Evolutionary conservation across 495 filamentous ascomycete genomes (phyloP).

Genomic region (Talaromyces stipitatus): DNA sequence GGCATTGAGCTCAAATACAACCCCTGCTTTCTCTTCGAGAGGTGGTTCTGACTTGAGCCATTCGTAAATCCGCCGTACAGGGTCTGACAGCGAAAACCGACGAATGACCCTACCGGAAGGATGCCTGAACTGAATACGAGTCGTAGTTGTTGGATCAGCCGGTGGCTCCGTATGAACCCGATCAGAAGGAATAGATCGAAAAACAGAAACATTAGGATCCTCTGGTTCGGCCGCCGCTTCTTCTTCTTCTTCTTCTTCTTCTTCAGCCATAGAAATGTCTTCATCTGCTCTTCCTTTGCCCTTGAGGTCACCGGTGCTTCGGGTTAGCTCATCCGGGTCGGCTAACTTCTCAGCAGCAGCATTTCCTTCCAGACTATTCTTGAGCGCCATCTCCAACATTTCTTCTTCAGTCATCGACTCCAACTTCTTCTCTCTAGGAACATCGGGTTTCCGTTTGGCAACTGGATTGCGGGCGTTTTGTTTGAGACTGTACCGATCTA

Average conservation of each 20-base stretch:
- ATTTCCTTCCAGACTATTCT: constrained; percentile 61
- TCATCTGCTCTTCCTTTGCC: constrained; percentile 56
- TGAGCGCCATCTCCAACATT: constrained; percentile 87
- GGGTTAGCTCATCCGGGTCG: constrained; percentile 85
- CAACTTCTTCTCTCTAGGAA: constrained; percentile 60
- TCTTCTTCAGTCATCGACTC: constrained; percentile 93
- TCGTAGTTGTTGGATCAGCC: constrained; percentile 58
- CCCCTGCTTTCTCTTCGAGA: constrained; percentile 63
- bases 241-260: constrained; percentile 6
- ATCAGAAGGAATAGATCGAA: constrained; percentile 58
- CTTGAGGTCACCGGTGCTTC: constrained; percentile 47
- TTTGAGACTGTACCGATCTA: constrained; percentile 88
- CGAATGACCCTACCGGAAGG: constrained; percentile 75
- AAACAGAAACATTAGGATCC: constrained; percentile 32
- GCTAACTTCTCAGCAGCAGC: constrained; percentile 30
- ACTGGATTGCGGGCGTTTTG: constrained; percentile 88
- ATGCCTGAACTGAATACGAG: constrained; percentile 85
- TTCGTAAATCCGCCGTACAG: constrained; percentile 79
- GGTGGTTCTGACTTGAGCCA: constrained; percentile 83
- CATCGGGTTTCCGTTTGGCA: constrained; percentile 66
- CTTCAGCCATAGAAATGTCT: constrained; percentile 25
- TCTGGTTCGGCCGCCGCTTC: constrained; percentile 8
- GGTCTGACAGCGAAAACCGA: constrained; percentile 71
- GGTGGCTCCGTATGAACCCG: constrained; percentile 73
- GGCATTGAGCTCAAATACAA: constrained; percentile 76